Conservation (phyloP, 768 basidiomycete species). For the Leucosporidium creatinivorum region DNA sequence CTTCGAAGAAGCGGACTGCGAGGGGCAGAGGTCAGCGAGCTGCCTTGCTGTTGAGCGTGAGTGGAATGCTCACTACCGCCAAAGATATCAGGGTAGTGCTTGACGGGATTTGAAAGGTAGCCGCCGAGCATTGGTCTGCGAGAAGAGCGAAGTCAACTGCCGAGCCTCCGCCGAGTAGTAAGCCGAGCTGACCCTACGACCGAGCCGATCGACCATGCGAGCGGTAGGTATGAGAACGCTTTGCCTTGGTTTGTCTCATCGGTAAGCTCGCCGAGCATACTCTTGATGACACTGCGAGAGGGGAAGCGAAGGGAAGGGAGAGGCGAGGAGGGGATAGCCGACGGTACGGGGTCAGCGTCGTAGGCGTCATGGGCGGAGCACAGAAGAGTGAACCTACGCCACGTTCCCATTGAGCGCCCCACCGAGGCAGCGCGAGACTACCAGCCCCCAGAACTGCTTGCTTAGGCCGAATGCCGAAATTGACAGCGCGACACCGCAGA, state of each 20-base stretch:
- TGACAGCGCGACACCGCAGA: constrained; percentile 27
- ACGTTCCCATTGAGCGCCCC: constrained; percentile 27
- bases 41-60: no score
- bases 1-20: constrained; percentile 18
- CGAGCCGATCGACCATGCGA: constrained; percentile 29
- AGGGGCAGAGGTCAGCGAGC: not conserved
- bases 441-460: constrained; percentile 15
- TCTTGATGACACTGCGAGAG: constrained; percentile 26
- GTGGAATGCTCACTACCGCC: not conserved
- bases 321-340: no score
- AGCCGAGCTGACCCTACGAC: constrained; percentile 16
- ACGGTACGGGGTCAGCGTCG: no score
- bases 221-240: constrained; percentile 34
- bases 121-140: constrained; percentile 34
- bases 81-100: constrained; percentile 22
- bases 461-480: constrained; percentile 32
- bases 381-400: not conserved
- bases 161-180: no score
- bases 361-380: no score
- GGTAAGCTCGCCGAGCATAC: constrained; percentile 30
- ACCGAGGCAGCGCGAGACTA: constrained; percentile 28
- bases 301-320: no score
- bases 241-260: constrained; percentile 34
- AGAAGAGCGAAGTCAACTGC: no score
- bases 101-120: constrained; percentile 29